A percentile compares a stretch with the other conserved stretches of the same genome.
Conservation (phyloP, 2,329 filamentous ascomycete genomes). For the Aspergillus felis region DNA sequence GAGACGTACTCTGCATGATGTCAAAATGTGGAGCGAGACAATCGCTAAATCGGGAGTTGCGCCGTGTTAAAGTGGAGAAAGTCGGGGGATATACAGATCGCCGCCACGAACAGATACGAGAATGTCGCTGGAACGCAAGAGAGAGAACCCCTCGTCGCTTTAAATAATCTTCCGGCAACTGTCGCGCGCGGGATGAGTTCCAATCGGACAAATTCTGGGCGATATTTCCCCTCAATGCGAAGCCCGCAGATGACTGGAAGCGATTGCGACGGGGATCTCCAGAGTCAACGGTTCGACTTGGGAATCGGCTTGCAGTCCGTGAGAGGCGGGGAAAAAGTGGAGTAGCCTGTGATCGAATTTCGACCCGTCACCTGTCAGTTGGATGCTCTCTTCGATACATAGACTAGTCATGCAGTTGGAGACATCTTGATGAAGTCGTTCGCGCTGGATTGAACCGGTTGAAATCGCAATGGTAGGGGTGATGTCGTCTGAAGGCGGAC, state of each 20-base stretch:
- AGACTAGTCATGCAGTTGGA: not conserved
- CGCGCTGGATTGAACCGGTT: too few species aligned
- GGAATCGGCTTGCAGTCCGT: constrained; percentile 15
- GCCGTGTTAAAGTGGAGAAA: not conserved
- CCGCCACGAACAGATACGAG: not conserved
- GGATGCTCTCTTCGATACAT: not conserved
- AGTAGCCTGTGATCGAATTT: constrained; percentile 6
- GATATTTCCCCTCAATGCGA: constrained; percentile 6
- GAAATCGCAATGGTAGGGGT: too few species aligned
- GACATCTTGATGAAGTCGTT: too few species aligned
- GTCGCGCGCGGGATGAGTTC: not conserved
- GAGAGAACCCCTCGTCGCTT: not conserved
- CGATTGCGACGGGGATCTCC: not conserved
- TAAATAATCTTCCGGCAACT: not conserved
- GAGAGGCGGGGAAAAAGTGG: constrained; percentile 30
- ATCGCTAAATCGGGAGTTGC: constrained; percentile 8
- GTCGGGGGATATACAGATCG: not conserved
- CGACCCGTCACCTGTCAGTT: not conserved
- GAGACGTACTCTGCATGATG: constrained; percentile 37
- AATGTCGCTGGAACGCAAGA: not conserved
- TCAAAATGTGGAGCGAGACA: constrained; percentile 9
- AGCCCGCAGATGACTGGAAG: constrained; percentile 1
- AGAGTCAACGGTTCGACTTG: not conserved
- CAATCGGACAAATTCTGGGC: constrained; percentile 4
- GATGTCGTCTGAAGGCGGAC: too few species aligned